A percentile compares a stretch with the other conserved stretches of the same genome.
phyloP scores from a whole-genome alignment of 2,329 filamentous ascomycete genomes.

The Seiridium cupressi region DNA sequence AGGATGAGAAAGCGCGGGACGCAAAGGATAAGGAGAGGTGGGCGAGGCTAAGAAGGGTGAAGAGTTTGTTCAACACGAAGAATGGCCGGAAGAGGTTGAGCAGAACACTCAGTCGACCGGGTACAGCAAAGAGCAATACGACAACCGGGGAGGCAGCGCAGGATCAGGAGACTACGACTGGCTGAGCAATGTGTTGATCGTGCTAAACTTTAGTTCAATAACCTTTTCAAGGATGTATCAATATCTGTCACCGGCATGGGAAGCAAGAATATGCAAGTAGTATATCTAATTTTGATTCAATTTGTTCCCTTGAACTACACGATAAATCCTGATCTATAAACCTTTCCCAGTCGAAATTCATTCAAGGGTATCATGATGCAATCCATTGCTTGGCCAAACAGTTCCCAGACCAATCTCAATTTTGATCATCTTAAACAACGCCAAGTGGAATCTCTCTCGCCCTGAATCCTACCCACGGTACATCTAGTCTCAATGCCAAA shows the following conservation, averaged over 20 bases:
- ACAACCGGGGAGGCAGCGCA: background rate
- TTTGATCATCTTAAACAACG: background rate
- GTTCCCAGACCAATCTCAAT: background rate
- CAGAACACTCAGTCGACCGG: slow-evolving; percentile 37
- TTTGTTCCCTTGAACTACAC: too few relatives aligned
- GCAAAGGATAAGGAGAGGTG: slow-evolving; percentile 71
- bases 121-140: slow-evolving; percentile 24
- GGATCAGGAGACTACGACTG: too few relatives aligned
- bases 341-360: too few relatives aligned
- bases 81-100: slow-evolving; percentile 41
- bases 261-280: too few relatives aligned
- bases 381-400: too few relatives aligned
- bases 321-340: too few relatives aligned
- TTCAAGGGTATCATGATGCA: background rate
- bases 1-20: slow-evolving; percentile 47
- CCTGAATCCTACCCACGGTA: slow-evolving; percentile 33
- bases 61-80: slow-evolving; percentile 69
- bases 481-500: slow-evolving; percentile 61
- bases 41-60: slow-evolving; percentile 68
- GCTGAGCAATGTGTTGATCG: too few relatives aligned
- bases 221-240: too few relatives aligned
- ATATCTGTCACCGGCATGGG: too few relatives aligned
- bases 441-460: slow-evolving; percentile 10
- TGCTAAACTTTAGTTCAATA: too few relatives aligned
- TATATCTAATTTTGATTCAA: too few relatives aligned